Base-by-base conservation (phyloP, 305 asterid genomes). In the Fraxinus sp. region DNA sequence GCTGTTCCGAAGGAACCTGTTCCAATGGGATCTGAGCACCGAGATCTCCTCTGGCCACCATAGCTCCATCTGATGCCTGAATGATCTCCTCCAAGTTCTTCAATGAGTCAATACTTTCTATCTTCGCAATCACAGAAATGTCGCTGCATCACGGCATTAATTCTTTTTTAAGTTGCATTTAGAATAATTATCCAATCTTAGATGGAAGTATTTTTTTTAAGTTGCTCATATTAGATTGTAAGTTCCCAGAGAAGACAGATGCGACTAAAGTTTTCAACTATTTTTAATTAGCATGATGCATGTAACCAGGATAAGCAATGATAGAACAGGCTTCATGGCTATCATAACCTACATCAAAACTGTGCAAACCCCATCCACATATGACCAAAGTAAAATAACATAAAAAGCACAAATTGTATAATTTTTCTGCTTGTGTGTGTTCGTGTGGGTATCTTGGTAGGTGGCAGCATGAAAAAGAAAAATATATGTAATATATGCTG, bases 21-120 rank as follows among this genome's bases (percentile, higher is more conserved):
- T 97, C 99, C 89, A 95, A 85, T 49, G 99, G 99, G 87, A 94
- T 95, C 87, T 97, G 99, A 57, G 98, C 99, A 80, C 98, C 98
- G 0, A 97, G 92, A 87, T 97, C 98, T 85, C 98, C 99, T 88
- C 99, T 93, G 22, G 99, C 99, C 68, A 97, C 98, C 98, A 96
- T 96, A 84, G 98, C 97, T 81, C 98, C 98, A 85, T 94, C 99
- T 66, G 98, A 92, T 78, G 95, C 95, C 82, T 78, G 84, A 86
- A 96, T 89, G 86, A 94, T 96, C 84, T 96, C 99, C 88, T 93
- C 98, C 88, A 96, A 88, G 91, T 94, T 96, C 90, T 85, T 93
- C 85, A 96, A 85, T 3, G 99, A 96, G 89, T 96, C 99, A 7
- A 96, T 94, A 78, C 99, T 96, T 90, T 96, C 98, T 68, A 96